Conservation (phyloP, 768 basidiomycete species). For the Exsudoporus frostii region DNA sequence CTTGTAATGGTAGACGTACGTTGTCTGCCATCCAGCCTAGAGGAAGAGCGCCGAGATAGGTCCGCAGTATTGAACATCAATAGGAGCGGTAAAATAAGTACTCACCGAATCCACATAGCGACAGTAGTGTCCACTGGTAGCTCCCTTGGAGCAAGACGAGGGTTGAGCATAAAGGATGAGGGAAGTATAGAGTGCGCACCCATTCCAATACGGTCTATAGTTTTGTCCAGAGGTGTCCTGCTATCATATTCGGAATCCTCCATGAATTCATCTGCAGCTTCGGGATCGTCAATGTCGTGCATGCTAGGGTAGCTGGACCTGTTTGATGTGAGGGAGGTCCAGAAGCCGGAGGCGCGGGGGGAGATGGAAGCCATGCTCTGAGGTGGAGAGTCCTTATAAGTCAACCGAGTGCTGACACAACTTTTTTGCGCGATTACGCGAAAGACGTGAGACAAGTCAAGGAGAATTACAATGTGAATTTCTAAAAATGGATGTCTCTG, state of each 20-base stretch:
- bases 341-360: conserved; percentile 49
- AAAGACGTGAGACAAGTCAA: conserved; percentile 6
- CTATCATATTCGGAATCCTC: conserved; percentile 36
- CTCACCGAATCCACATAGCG: conserved; percentile 87
- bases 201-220: conserved; percentile 91
- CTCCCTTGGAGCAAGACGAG: conserved; percentile 40
- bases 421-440: conserved; percentile 11
- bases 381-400: neutral
- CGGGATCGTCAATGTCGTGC: conserved; percentile 34
- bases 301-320: conserved; percentile 40
- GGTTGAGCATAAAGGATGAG: neutral
- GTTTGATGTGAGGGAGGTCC: conserved; percentile 33
- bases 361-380: conserved; percentile 39
- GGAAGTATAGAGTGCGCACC: conserved; percentile 37
- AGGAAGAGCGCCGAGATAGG: neutral
- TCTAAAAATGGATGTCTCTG: neutral
- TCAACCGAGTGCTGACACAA: neutral
- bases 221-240: conserved; percentile 70
- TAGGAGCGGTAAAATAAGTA: neutral
- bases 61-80: neutral
- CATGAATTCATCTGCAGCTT: conserved; percentile 21
- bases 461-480: neutral
- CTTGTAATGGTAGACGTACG: conserved; percentile 40
- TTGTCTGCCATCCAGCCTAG: conserved; percentile 94
- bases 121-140: conserved; percentile 80